A percentile compares a stretch with the other conserved stretches of the same genome.
These are phyloP conservation scores for Diversispora eburnea DNA, from an alignment of 192 early-diverging fungal genomes.

Conservation along the genomic window DNA sequence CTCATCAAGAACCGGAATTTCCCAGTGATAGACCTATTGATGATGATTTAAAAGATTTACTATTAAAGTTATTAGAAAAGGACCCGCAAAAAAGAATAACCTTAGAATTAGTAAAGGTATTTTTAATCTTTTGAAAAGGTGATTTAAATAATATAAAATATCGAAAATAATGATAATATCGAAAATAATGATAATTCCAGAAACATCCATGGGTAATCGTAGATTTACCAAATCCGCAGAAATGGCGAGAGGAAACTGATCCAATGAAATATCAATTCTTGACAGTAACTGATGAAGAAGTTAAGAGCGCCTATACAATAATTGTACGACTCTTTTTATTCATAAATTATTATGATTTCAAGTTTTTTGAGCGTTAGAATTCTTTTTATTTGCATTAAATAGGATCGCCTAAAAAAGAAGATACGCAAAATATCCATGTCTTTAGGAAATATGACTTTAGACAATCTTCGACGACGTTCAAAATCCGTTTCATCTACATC, in stretches of 20 bases:
- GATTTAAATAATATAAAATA: background rate
- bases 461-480: constrained; percentile 6
- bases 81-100: constrained; percentile 80
- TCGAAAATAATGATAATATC: background rate
- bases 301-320: constrained; percentile 61
- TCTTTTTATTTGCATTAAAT: background rate
- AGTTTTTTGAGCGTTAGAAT: background rate
- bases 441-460: constrained; percentile 37
- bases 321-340: constrained; percentile 42
- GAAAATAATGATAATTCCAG: constrained; percentile 19
- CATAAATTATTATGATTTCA: background rate
- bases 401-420: constrained; percentile 34
- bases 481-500: constrained; percentile 23
- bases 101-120: constrained; percentile 79
- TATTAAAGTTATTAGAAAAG: constrained; percentile 77
- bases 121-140: background rate
- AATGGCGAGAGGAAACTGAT: constrained; percentile 79
- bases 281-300: constrained; percentile 78
- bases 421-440: constrained; percentile 45
- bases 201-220: constrained; percentile 87
- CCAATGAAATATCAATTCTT: constrained; percentile 65
- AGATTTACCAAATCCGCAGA: constrained; percentile 59
- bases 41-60: constrained; percentile 64
- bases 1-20: constrained; percentile 61
- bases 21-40: constrained; percentile 57